Evolutionary conservation across 2,329 filamentous ascomycete species (phyloP).

Genomic region (Pezicula carpinea): DNA sequence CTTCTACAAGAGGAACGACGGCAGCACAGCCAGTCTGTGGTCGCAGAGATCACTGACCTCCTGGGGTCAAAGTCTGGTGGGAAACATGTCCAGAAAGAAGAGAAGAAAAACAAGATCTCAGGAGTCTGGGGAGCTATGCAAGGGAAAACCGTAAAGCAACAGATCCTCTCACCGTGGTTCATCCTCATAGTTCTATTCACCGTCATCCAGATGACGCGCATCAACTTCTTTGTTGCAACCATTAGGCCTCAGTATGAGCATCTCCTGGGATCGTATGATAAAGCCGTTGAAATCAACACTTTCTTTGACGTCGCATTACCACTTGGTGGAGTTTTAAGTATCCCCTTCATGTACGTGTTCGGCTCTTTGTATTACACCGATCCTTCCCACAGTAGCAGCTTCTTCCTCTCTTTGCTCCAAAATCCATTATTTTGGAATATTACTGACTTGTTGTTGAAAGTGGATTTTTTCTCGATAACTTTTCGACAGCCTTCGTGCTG

Average conservation of each 20-base stretch:
- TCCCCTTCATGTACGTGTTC: slow-evolving; percentile 93
- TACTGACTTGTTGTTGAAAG: too few species aligned
- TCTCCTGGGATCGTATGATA: slow-evolving; percentile 57
- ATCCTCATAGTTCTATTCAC: slow-evolving; percentile 76
- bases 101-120: slow-evolving; percentile 58
- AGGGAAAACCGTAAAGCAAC: slow-evolving; percentile 61
- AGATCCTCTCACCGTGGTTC: slow-evolving; percentile 81
- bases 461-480: slow-evolving; percentile 72
- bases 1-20: slow-evolving; percentile 42
- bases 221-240: slow-evolving; percentile 92
- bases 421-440: too few species aligned
- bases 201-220: slow-evolving; percentile 69
- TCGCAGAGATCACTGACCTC: slow-evolving; percentile 68
- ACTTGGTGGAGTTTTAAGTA: slow-evolving; percentile 74
- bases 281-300: slow-evolving; percentile 68
- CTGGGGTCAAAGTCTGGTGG: slow-evolving; percentile 62
- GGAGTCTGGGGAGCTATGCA: slow-evolving; percentile 89
- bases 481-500: slow-evolving; percentile 68
- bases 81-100: slow-evolving; percentile 61
- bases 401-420: too few species aligned
- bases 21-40: slow-evolving; percentile 29
- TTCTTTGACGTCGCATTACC: slow-evolving; percentile 86
- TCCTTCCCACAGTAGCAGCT: too few species aligned
- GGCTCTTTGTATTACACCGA: too few species aligned
- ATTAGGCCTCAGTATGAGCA: slow-evolving; percentile 77